These are phyloP conservation scores for Alternaria sp. DNA, from an alignment of 2,329 filamentous ascomycete genomes.

Conservation along the genomic window DNA sequence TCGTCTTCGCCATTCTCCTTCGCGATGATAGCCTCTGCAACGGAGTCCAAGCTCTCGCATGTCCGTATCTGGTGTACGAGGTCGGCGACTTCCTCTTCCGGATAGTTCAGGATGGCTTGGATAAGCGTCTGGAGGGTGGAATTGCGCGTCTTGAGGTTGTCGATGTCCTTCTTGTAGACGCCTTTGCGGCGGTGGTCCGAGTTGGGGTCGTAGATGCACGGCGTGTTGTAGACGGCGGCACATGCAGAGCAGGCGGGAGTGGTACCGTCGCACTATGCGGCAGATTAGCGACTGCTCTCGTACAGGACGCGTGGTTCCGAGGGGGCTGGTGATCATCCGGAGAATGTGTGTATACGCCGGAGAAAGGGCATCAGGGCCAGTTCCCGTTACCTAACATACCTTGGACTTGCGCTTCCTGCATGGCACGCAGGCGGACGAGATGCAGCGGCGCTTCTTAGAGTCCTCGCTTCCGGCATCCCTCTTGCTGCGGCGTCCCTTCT, in stretches of 20 bases:
- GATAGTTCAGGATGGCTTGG: constrained; percentile 88
- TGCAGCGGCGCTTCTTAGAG: constrained; percentile 53
- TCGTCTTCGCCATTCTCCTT: constrained; percentile 57
- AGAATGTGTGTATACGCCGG: constrained; percentile 12
- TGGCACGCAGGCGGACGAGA: constrained; percentile 49
- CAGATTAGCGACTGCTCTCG: constrained; percentile 16
- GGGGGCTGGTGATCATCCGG: constrained; percentile 4
- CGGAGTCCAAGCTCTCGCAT: constrained; percentile 75
- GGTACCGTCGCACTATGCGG: constrained; percentile 73
- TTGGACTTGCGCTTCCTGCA: constrained; percentile 52
- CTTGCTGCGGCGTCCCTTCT: constrained; percentile 44
- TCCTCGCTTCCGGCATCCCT: constrained; percentile 49
- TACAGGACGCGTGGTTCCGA: constrained; percentile 8
- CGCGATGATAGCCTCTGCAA: constrained; percentile 65
- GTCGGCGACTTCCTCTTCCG: constrained; percentile 82
- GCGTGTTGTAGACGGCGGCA: constrained; percentile 86
- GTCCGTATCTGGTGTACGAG: constrained; percentile 88
- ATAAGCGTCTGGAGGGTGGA: constrained; percentile 91
- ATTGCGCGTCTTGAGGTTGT: constrained; percentile 83
- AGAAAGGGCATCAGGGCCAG: constrained; percentile 15
- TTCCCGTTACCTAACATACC: constrained; percentile 34
- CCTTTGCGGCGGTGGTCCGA: constrained; percentile 96
- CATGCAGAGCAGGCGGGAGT: constrained; percentile 71
- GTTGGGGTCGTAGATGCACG: constrained; percentile 94
- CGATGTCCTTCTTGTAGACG: constrained; percentile 92